phyloP scores from a whole-genome alignment of 108 stramenopile genomes.

The Nitzschia sp. region DNA sequence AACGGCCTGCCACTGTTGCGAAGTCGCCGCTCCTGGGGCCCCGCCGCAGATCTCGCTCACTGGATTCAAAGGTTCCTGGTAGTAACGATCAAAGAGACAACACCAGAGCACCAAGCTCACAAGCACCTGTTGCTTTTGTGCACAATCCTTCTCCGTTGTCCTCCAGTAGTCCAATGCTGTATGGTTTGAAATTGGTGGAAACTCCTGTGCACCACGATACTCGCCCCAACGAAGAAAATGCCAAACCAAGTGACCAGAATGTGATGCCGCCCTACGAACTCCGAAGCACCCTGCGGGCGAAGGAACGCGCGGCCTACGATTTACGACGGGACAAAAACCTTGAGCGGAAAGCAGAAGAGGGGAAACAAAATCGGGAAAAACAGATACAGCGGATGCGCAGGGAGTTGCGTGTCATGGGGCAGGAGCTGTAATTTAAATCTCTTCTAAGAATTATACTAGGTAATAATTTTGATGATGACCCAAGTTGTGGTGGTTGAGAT shows the following conservation, averaged over 20 bases:
- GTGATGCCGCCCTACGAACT: constrained; percentile 27
- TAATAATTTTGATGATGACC: too few species aligned
- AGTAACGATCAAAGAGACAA: not conserved
- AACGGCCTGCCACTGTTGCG: constrained; percentile 48
- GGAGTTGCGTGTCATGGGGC: constrained; percentile 33
- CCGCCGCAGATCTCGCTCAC: constrained; percentile 13
- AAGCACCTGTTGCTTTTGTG: not conserved
- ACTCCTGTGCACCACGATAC: not conserved
- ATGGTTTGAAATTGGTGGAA: constrained; percentile 10
- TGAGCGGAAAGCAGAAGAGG: constrained; percentile 4
- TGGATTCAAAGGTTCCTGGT: not conserved
- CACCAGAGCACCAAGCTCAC: not conserved
- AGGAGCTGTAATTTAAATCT: constrained; percentile 15
- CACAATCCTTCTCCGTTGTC: not conserved
- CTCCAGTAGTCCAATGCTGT: constrained; percentile 7
- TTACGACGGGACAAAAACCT: constrained; percentile 18
- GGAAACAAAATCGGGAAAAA: constrained; percentile 18
- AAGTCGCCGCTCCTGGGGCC: constrained; percentile 44
- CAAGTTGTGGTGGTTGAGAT: too few species aligned
- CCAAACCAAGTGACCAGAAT: constrained; percentile 4
- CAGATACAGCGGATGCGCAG: constrained; percentile 24
- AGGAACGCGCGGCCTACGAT: constrained; percentile 46
- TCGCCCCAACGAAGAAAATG: constrained; percentile 13
- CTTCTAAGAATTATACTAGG: too few species aligned
- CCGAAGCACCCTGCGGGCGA: constrained; percentile 49